Conservation (phyloP, 768 basidiomycete species). For the Amanita phalloides region DNA sequence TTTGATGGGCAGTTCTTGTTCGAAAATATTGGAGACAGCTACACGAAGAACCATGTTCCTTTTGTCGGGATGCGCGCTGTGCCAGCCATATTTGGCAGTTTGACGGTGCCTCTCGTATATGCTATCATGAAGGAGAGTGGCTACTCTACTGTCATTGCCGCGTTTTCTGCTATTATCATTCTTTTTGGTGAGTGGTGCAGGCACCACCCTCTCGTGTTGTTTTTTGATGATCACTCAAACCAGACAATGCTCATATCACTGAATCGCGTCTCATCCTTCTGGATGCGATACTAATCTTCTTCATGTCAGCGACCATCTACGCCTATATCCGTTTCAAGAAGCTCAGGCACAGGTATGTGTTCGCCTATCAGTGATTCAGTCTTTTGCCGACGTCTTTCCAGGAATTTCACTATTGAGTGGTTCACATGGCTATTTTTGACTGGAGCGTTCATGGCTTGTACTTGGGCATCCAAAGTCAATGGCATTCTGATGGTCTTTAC, state of each 20-base stretch:
- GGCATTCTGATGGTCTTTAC: constrained; percentile 85
- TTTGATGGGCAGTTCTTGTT: constrained; percentile 93
- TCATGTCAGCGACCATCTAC: constrained; percentile 90
- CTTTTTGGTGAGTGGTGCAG: constrained; percentile 63
- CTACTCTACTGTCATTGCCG: constrained; percentile 83
- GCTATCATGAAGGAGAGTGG: constrained; percentile 98
- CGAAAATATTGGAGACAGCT: constrained; percentile 92
- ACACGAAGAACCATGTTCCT: constrained; percentile 77
- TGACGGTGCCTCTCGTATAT: constrained; percentile 87
- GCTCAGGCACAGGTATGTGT: constrained; percentile 70
- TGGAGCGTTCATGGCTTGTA: constrained; percentile 90
- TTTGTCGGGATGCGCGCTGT: constrained; percentile 91
- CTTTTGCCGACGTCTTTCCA: constrained; percentile 17
- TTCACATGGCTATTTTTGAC: constrained; percentile 91
- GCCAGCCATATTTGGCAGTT: constrained; percentile 82
- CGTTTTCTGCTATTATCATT: constrained; percentile 80
- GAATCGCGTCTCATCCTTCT: constrained; percentile 96
- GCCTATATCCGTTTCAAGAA: constrained; percentile 92
- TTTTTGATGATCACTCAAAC: neutral
- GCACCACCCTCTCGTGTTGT: neutral
- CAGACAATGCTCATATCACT: constrained; percentile 93
- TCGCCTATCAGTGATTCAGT: neutral
- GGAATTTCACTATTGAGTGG: constrained; percentile 86
- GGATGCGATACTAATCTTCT: constrained; percentile 90
- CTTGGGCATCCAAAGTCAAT: constrained; percentile 97